Evolutionary conservation across 495 filamentous ascomycete species (phyloP), one percentile per base, ranked within the genome.

Genomic region (Astrocystis sublimbata): DNA sequence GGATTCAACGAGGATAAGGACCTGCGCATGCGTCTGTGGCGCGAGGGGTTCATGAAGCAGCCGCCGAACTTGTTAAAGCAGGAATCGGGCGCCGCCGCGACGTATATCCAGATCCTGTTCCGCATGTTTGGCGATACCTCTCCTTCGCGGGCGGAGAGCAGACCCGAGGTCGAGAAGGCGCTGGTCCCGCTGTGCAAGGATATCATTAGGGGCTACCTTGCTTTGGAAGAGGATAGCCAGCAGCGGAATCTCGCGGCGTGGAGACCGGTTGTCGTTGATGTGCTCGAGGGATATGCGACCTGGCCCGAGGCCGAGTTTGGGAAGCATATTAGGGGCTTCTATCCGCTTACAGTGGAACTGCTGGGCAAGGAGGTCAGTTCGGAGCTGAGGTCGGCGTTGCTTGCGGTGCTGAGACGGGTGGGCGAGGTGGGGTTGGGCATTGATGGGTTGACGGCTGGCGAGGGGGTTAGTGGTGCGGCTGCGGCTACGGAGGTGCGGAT

Each of bases 11-110:
- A 89, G 61, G 92, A 99, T 77, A 96, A 96, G 73, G 96, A 97
- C 62, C 80, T 99, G 28, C 86, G 94, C 19, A 96, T 96, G 86
- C 85, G 92, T 38, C 79, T 99, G 8, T 98, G 93, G 92, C 81
- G 91, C 24, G 96, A 99, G 69, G 94, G 94, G 6, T 99, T 98
- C 83, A 99, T 99, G 94, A 97, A 96, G 76, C 93, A 97, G 71
- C 96, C 96, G 33, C 94, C 94, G 4, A 99, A 99, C 70, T 76
- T 99, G n/a, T 83, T 99, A 26, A 99, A 99, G 78, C 94, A 99
- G 74, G 94, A 99, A 75, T 90, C 85, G 60, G 93, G 94, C 43
- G 90, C 88, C 68, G 94, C 94, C 10, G 88, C 90, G 0, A 97
- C 96, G 1, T 99, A 98, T 67, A 90, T 98, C 26, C 87, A 86